Evolutionary conservation across 345 rosid species (phyloP), one percentile per base, ranked within the genome.

Genomic region (Salix purpurea): DNA sequence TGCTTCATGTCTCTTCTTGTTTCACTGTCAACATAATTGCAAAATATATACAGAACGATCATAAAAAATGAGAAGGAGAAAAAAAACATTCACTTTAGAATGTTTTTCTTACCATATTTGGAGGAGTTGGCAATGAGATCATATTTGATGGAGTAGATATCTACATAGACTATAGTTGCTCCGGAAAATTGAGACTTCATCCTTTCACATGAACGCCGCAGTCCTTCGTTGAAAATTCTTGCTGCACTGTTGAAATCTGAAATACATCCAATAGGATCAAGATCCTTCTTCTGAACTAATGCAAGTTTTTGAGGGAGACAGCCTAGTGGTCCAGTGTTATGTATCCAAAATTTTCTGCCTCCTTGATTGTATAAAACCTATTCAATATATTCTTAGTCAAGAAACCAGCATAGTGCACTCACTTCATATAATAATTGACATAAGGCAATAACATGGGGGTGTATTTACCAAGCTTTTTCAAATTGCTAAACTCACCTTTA

Each of bases 261-360:
- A 58, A 90, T 76, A 73, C 98, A 94, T 70, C 97, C 97, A 7
- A 77, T 13, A 39, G 64, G 42, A 83, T 89, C 98, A 4, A 87
- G 67, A 39, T 65, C 90, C 82, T 81, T 74, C 42, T 81, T 86
- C 67, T 78, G 71, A 72, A 81, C 88, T 68, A 83, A 66, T 23
- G 92, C 77, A 73, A 94, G 98, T 71, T 89, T 89, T 65, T 94
- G 97, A 73, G 98, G 98, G 6, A 94, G 86, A 81, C 98, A 94
- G 54, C 97, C 98, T 70, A 94, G 69, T 5, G 97, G 98, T n/a
- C 97, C 96, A 0, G 96, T 94, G 75, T 94, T 92, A 79, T 94
- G 96, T 60, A 94, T 83, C 98, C 97, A 94, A 74, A 94, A 92
- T 81, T 89, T 91, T 80, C 96, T 84, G 18, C 91, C 94, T 62